These are phyloP conservation scores for Venturia aucupariae DNA, from an alignment of 2,329 filamentous ascomycete species.

Conservation along the genomic window DNA sequence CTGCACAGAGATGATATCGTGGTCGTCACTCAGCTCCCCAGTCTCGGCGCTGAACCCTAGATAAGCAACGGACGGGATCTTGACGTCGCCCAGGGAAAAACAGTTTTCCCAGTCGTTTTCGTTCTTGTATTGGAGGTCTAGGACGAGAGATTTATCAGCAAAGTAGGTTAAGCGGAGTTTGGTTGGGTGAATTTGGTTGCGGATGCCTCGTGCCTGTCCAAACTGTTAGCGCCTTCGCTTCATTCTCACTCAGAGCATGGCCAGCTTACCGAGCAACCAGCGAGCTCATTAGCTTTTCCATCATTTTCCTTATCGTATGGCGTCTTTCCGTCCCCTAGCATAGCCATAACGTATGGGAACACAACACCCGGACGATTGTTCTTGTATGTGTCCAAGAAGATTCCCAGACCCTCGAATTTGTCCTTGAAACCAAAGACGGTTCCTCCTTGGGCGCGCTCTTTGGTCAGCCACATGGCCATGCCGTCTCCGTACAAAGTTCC, in stretches of 20 bases:
- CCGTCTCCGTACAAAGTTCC: constrained; percentile 91
- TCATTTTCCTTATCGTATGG: constrained; percentile 89
- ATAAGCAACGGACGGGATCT: constrained; percentile 65
- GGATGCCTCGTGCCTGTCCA: constrained; percentile 66
- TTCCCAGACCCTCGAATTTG: constrained; percentile 83
- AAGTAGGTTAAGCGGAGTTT: constrained; percentile 90
- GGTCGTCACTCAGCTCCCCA: constrained; percentile 92
- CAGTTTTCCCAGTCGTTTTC: constrained; percentile 83
- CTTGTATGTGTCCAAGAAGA: constrained; percentile 99
- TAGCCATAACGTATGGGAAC: constrained; percentile 97
- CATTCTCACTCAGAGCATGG: not conserved
- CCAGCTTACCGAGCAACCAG: constrained; percentile 68
- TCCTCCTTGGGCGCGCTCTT: constrained; percentile 72
- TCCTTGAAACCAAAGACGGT: constrained; percentile 83
- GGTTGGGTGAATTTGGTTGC: constrained; percentile 63
- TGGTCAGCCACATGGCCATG: constrained; percentile 96
- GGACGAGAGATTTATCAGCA: constrained; percentile 81
- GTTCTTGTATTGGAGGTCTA: constrained; percentile 90
- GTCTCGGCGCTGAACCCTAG: constrained; percentile 72
- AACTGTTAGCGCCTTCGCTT: constrained; percentile 16
- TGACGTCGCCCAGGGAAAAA: constrained; percentile 60
- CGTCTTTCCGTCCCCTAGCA: constrained; percentile 87
- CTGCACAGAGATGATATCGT: constrained; percentile 83
- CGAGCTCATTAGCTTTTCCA: constrained; percentile 85
- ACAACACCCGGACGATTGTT: constrained; percentile 94